Percentiles rank a stretch among this genome's conserved stretches.
Evolutionary conservation across 768 basidiomycete species (phyloP).

Genomic region (Russula abietina): DNA sequence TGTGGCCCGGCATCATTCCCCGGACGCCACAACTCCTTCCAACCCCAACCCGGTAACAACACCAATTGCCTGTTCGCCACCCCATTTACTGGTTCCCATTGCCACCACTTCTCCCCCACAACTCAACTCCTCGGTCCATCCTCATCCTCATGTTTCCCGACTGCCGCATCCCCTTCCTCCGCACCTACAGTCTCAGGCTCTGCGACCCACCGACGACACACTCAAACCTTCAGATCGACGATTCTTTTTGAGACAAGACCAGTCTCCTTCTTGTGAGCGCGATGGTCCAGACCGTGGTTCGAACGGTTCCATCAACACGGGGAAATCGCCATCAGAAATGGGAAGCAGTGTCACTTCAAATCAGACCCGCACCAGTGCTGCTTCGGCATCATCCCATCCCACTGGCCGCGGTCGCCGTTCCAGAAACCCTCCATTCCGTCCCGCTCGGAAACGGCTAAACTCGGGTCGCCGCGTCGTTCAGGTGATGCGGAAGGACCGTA

Average conservation of each 20-base stretch:
- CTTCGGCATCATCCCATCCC: constrained; percentile 27
- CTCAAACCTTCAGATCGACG: constrained; percentile 37
- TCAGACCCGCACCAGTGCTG: no score
- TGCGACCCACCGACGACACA: constrained; percentile 28
- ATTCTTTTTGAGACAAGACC: constrained; percentile 40
- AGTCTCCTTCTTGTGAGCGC: constrained; percentile 39
- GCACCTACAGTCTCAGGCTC: background rate
- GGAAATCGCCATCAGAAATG: no score
- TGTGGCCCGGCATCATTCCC: constrained; percentile 15
- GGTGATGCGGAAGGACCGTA: constrained; percentile 8
- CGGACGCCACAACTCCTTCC: constrained; percentile 19
- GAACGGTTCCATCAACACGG: constrained; percentile 32
- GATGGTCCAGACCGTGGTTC: constrained; percentile 27
- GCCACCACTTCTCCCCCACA: background rate
- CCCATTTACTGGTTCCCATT: constrained; percentile 37
- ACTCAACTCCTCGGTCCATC: background rate
- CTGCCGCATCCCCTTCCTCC: background rate
- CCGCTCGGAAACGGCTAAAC: constrained; percentile 16
- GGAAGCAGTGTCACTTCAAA: no score
- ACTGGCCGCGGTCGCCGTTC: constrained; percentile 25
- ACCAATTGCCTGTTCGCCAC: constrained; percentile 30
- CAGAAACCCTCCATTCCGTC: constrained; percentile 20
- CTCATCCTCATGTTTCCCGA: background rate
- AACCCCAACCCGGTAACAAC: constrained; percentile 28
- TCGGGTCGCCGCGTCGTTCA: constrained; percentile 17